phyloP scores from a whole-genome alignment of 1,284 basidiomycete genomes.

The Xanthoconium separans region DNA sequence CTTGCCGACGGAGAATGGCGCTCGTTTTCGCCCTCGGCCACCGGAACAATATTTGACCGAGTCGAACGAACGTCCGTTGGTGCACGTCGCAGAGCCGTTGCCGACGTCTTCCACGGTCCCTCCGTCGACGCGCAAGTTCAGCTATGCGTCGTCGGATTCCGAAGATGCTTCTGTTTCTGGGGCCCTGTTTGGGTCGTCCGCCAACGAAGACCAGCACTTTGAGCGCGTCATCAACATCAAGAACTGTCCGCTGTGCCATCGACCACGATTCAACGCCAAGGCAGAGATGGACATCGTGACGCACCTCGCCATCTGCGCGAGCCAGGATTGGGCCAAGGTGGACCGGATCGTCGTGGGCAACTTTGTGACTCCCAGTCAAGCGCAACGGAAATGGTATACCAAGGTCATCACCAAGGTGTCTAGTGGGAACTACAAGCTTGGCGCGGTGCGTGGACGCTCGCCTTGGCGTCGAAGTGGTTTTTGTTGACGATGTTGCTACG shows the following conservation, averaged over 20 bases:
- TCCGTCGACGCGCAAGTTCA: conserved; percentile 29
- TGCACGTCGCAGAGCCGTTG: conserved; percentile 31
- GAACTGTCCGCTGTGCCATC: conserved; percentile 91
- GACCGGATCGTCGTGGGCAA: conserved; percentile 91
- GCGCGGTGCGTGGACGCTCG: conserved; percentile 59
- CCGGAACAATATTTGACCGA: conserved; percentile 41
- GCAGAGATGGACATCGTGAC: conserved; percentile 93
- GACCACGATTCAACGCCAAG: conserved; percentile 80
- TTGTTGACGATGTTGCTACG: background rate
- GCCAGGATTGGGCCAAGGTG: conserved; percentile 87
- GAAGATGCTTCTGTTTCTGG: conserved; percentile 37
- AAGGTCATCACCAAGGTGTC: conserved; percentile 86
- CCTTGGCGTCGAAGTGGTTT: background rate
- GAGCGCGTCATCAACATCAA: conserved; percentile 95
- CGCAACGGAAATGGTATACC: conserved; percentile 96
- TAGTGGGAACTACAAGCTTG: conserved; percentile 84
- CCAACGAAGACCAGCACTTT: conserved; percentile 45
- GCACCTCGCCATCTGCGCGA: conserved; percentile 92
- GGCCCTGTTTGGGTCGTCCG: conserved; percentile 1
- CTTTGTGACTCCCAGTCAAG: conserved; percentile 93
- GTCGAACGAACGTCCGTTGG: conserved; percentile 44
- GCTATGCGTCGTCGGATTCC: conserved; percentile 43
- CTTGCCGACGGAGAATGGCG: conserved; percentile 16
- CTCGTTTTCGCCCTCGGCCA: conserved; percentile 13
- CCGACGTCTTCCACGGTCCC: conserved; percentile 21